Evolutionary conservation across 2,329 filamentous ascomycete genomes (phyloP).

Genomic region (Ceratocystis eucalypticola): DNA sequence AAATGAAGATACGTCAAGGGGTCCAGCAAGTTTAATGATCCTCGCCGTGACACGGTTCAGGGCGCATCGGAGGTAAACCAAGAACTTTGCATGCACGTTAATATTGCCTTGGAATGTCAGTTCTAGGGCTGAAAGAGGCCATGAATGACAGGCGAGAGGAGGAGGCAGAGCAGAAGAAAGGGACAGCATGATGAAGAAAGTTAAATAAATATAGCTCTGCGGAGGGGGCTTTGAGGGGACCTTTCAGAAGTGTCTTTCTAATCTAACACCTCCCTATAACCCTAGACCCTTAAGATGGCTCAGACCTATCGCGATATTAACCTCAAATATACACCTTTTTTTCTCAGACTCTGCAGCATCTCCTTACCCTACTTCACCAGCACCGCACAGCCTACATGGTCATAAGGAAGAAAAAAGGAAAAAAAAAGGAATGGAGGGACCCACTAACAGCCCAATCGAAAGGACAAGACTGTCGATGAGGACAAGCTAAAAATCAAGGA

Average conservation of each 20-base stretch:
- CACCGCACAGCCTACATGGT: not conserved
- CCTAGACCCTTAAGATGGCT: not conserved
- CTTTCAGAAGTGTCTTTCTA: not conserved
- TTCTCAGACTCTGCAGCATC: not conserved
- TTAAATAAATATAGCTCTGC: not conserved
- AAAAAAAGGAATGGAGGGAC: too few relatives aligned
- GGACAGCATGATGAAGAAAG: not conserved
- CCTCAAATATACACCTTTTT: not conserved
- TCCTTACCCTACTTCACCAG: not conserved
- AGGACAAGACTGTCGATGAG: not conserved
- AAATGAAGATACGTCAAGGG: not conserved
- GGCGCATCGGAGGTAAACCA: not conserved
- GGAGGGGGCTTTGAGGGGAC: not conserved
- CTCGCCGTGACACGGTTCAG: conserved; percentile 5
- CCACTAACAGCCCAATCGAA: not conserved
- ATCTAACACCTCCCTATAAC: not conserved
- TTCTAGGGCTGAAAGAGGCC: not conserved
- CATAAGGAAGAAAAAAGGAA: not conserved
- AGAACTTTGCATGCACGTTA: not conserved
- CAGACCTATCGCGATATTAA: too few relatives aligned
- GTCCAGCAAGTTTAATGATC: not conserved
- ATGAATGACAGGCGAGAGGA: not conserved
- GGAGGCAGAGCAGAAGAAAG: too few relatives aligned
- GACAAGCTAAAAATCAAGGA: not conserved
- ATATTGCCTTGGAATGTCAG: not conserved